Base-by-base conservation (phyloP, 257 asterid genomes). In the Penstemon barbatus region DNA sequence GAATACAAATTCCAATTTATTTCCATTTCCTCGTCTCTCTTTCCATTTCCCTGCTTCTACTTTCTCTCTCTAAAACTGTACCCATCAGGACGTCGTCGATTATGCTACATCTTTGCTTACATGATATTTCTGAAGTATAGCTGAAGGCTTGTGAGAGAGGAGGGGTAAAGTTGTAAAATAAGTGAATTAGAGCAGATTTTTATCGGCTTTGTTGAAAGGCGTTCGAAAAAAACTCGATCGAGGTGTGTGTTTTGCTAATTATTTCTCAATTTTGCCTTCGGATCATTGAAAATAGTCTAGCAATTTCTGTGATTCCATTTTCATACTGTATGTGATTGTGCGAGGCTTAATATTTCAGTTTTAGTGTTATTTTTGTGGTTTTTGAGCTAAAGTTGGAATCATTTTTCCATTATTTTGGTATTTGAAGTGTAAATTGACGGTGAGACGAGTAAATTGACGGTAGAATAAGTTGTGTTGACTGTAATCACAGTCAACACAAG, bases 331-430 rank as follows among this genome's bases (percentile, higher is more conserved):
- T 46, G 51, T 3, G 74, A 66, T 43, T 43, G 48, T 43, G 48
- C 69, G 70, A 66, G 71, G 72, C 60, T 48, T 13, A 10, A 50
- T 55, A 4, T 4, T n/a, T 42, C 33, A 25, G 33, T 11, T 1
- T 63, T 4, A 44, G 7, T 57, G 50, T 46, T 68, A 33, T 46
- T 6, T 46, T 46, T 12, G 51, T 46, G 51, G 2, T 46, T 46
- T 46, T 3, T 46, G 9, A 46, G 51, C 51, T 46, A 7, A 6
- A 46, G 8, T 46, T 6, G 8, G 51, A 46, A 46, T 46, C 2
- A 0, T 46, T 46, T 46, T 6, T 46, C 51, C 51, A 8, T 65
- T 66, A 45, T 61, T 55, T 46, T 6, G 3, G 5, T 46, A 3
- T 9, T 7, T 2, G 10, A 4, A 46, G 51, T 7, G 10, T 6